phyloP scores from a whole-genome alignment of 192 early-diverging fungal species.

The Helicostylum pulchrum region DNA sequence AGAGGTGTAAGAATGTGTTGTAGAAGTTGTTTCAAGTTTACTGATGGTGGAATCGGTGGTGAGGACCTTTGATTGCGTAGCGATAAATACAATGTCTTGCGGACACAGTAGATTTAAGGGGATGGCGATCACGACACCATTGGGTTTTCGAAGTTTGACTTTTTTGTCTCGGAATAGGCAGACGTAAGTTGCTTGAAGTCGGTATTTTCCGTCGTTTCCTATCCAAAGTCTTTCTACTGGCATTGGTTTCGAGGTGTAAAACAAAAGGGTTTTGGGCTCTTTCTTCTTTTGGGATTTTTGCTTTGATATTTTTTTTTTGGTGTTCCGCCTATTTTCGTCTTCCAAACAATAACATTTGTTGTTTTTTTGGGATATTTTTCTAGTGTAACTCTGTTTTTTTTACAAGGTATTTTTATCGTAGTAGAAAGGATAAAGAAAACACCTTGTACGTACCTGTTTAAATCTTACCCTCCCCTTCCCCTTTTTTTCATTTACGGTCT shows the following conservation, averaged over 20 bases:
- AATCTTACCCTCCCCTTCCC: no score
- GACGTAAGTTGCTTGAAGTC: not conserved
- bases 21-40: not conserved
- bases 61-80: not conserved
- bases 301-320: no score
- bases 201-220: conserved; percentile 6
- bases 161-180: conserved; percentile 1
- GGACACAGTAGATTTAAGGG: not conserved
- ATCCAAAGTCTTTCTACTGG: not conserved
- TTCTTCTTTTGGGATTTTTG: no score
- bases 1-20: not conserved
- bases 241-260: not conserved
- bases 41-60: not conserved
- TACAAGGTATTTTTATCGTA: no score
- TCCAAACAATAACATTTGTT: no score
- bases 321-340: no score
- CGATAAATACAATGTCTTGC: not conserved
- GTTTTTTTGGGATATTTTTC: no score
- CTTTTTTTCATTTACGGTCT: no score
- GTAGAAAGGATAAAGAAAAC: no score
- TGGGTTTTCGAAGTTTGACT: not conserved
- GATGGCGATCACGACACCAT: conserved; percentile 2
- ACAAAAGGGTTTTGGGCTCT: not conserved
- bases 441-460: no score
- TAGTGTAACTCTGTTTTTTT: no score